Conservation (phyloP, 805 yeast species). For the Metschnikowia amazonensis region DNA sequence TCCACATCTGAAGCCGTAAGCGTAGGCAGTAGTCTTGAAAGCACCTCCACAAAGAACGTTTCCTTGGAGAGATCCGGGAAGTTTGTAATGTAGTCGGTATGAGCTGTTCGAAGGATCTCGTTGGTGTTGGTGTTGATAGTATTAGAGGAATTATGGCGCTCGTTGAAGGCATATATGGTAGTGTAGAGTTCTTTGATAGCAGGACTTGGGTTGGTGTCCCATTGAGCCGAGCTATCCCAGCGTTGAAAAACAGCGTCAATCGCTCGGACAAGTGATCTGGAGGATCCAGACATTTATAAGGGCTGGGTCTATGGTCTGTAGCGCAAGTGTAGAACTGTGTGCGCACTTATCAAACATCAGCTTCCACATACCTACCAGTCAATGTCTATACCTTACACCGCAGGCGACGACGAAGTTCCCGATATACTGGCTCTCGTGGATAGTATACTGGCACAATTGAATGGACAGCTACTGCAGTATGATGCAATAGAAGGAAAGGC, state of each 20-base stretch:
- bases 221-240: slow-evolving; percentile 14
- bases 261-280: slow-evolving; percentile 16
- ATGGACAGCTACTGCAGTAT: slow-evolving; percentile 4
- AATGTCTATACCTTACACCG: neutral
- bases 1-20: slow-evolving; percentile 27
- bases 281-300: slow-evolving; percentile 15
- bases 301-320: neutral
- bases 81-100: slow-evolving; percentile 28
- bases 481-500: neutral
- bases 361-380: neutral
- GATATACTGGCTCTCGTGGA: neutral
- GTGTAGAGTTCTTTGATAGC: slow-evolving; percentile 13
- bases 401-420: neutral
- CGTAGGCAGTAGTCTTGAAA: slow-evolving; percentile 31
- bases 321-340: neutral
- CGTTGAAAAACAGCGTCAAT: slow-evolving; percentile 11
- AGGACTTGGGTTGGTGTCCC: slow-evolving; percentile 10
- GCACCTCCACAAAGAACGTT: slow-evolving; percentile 35
- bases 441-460: slow-evolving; percentile 3
- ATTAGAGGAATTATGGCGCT: slow-evolving; percentile 34
- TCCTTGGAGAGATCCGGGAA: slow-evolving; percentile 31
- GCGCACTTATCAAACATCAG: neutral
- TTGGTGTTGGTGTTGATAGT: slow-evolving; percentile 29
- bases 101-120: slow-evolving; percentile 34
- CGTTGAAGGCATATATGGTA: slow-evolving; percentile 16